Conservation (phyloP, 2,329 filamentous ascomycete species). For the Aquanectria penicillioides region DNA sequence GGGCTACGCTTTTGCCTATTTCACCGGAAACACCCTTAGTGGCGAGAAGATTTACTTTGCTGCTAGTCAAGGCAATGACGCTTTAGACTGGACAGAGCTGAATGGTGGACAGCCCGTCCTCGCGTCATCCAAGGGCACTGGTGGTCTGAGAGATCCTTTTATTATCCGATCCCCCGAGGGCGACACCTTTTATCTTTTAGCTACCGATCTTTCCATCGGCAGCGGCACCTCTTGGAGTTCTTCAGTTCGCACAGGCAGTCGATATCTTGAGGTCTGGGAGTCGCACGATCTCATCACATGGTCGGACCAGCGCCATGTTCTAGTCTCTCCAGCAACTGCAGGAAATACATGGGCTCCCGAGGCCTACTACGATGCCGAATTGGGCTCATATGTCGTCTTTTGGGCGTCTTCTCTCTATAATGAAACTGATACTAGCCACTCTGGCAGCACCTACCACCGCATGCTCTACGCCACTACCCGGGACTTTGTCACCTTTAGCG, state of each 20-base stretch:
- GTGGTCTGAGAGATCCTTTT: constrained; percentile 62
- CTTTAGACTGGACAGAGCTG: constrained; percentile 60
- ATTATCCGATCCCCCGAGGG: constrained; percentile 61
- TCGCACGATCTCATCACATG: constrained; percentile 60
- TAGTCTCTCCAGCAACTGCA: constrained; percentile 58
- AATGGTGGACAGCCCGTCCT: constrained; percentile 59
- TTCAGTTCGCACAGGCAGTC: constrained; percentile 57
- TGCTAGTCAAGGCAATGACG: constrained; percentile 62
- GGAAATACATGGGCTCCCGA: constrained; percentile 66
- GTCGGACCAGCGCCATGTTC: constrained; percentile 60
- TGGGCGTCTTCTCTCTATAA: constrained; percentile 58
- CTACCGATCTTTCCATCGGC: constrained; percentile 64
- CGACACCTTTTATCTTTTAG: constrained; percentile 61
- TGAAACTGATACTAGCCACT: constrained; percentile 52
- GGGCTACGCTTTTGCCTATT: constrained; percentile 63
- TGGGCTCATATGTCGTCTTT: constrained; percentile 56
- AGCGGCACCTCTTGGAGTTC: constrained; percentile 62
- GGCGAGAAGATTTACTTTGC: constrained; percentile 65
- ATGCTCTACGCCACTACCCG: constrained; percentile 63
- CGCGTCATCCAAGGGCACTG: constrained; percentile 57
- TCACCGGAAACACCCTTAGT: constrained; percentile 53
- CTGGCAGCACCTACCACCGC: constrained; percentile 57
- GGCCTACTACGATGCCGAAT: constrained; percentile 57
- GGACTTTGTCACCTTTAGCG: constrained; percentile 59
- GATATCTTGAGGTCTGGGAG: constrained; percentile 64